These are phyloP conservation scores for Annulohypoxylon stygium DNA, from an alignment of 495 filamentous ascomycete genomes.

Conservation along the genomic window DNA sequence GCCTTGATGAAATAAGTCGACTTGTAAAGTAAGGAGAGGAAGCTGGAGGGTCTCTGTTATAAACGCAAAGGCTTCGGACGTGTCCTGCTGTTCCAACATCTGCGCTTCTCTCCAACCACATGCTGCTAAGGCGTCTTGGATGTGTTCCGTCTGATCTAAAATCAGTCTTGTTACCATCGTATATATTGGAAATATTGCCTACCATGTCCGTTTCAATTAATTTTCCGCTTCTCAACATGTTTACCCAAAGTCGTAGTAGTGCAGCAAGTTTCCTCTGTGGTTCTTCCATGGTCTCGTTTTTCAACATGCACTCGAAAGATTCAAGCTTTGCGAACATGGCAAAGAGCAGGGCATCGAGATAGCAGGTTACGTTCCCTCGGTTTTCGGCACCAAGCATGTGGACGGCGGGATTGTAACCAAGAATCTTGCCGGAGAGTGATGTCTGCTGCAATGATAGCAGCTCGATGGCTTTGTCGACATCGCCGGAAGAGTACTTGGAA, in stretches of 20 bases:
- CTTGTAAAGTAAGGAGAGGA: conserved; percentile 89
- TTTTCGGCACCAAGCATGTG: conserved; percentile 90
- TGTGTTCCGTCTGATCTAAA: conserved; percentile 74
- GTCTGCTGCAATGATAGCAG: conserved; percentile 80
- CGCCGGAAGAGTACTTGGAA: conserved; percentile 72
- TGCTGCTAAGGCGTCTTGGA: conserved; percentile 84
- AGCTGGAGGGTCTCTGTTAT: conserved; percentile 90
- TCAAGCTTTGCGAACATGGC: conserved; percentile 94
- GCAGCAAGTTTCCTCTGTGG: conserved; percentile 77
- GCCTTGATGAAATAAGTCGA: conserved; percentile 94
- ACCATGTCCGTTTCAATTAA: conserved; percentile 90
- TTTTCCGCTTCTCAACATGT: conserved; percentile 85
- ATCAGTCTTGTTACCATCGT: conserved; percentile 51
- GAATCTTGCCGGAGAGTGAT: conserved; percentile 83
- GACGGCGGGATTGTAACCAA: conserved; percentile 74
- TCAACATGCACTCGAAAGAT: conserved; percentile 91
- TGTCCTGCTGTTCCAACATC: conserved; percentile 84
- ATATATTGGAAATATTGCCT: conserved; percentile 46
- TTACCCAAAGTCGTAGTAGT: conserved; percentile 90
- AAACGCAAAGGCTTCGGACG: conserved; percentile 94
- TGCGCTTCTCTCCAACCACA: conserved; percentile 93
- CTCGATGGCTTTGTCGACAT: conserved; percentile 80
- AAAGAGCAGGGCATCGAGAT: conserved; percentile 90
- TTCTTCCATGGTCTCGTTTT: conserved; percentile 70
- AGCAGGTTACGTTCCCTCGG: conserved; percentile 87